These are phyloP conservation scores for Tylopilus sp. DNA, from an alignment of 1,284 basidiomycete genomes.

Conservation along the genomic window DNA sequence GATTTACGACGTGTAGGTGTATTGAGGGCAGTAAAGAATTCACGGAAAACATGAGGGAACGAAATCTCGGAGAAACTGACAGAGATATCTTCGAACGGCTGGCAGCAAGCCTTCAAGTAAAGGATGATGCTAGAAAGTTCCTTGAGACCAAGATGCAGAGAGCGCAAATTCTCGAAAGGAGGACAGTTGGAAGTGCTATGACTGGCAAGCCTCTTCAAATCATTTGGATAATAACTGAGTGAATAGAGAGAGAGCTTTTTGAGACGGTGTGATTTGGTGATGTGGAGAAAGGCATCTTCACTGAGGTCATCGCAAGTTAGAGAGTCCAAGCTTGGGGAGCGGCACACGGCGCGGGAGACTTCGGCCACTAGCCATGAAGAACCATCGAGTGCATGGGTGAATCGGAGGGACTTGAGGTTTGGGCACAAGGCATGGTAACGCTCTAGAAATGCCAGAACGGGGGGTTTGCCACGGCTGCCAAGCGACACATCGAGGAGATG, in stretches of 20 bases:
- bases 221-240: background rate
- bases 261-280: conserved; percentile 9
- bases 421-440: background rate
- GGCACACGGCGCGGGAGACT: conserved; percentile 20
- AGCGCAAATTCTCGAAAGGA: conserved; percentile 18
- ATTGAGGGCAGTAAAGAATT: too few relatives aligned
- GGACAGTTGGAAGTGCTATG: background rate
- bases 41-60: too few relatives aligned
- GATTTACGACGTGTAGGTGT: too few relatives aligned
- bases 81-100: too few relatives aligned
- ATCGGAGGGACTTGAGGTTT: background rate
- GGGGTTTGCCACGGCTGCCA: background rate
- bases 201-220: conserved; percentile 4
- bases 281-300: conserved; percentile 8
- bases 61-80: too few relatives aligned
- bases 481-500: background rate
- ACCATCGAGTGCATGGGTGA: background rate
- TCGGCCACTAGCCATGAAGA: background rate
- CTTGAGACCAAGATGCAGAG: too few relatives aligned
- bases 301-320: conserved; percentile 8
- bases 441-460: background rate
- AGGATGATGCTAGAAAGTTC: too few relatives aligned
- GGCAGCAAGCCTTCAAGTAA: too few relatives aligned
- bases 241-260: conserved; percentile 1
- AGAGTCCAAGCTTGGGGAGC: conserved; percentile 2